Evolutionary conservation across 495 filamentous ascomycete species (phyloP).

Genomic region (Podospora conica): DNA sequence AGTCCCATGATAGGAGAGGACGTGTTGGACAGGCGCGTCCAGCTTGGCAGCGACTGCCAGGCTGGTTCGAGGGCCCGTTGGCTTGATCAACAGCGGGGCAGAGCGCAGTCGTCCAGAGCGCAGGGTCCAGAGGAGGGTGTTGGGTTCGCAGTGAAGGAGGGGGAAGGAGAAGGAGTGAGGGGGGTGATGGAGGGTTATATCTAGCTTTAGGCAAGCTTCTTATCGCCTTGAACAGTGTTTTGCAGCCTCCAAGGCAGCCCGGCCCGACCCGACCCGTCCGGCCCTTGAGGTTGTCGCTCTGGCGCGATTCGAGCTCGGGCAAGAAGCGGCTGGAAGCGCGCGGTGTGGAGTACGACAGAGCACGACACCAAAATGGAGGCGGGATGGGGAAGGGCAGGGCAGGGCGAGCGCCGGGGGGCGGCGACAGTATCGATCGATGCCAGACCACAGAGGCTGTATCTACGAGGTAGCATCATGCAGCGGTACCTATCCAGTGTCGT

Average conservation of each 20-base stretch:
- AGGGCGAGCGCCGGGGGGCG: not conserved
- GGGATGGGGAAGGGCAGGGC: not conserved
- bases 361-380: conserved; percentile 2
- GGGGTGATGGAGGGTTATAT: conserved; percentile 9
- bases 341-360: not conserved
- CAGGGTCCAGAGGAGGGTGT: conserved; percentile 6
- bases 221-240: conserved; percentile 9
- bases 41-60: conserved; percentile 6
- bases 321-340: not conserved
- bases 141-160: conserved; percentile 12
- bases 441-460: conserved; percentile 7
- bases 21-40: conserved; percentile 9
- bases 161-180: not conserved
- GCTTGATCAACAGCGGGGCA: not conserved
- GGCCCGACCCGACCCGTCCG: not conserved
- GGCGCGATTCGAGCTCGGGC: conserved; percentile 7
- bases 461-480: conserved; percentile 11
- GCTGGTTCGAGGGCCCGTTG: not conserved
- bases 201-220: conserved; percentile 16
- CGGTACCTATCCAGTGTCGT: not conserved
- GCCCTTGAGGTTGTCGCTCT: not conserved
- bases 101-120: not conserved
- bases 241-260: conserved; percentile 5
- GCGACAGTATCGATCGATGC: conserved; percentile 9
- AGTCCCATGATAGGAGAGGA: not conserved